Percentiles rank a stretch among this genome's conserved stretches.
Evolutionary conservation across 345 rosid species (phyloP).

Genomic region (Capsella bursapastoris): DNA sequence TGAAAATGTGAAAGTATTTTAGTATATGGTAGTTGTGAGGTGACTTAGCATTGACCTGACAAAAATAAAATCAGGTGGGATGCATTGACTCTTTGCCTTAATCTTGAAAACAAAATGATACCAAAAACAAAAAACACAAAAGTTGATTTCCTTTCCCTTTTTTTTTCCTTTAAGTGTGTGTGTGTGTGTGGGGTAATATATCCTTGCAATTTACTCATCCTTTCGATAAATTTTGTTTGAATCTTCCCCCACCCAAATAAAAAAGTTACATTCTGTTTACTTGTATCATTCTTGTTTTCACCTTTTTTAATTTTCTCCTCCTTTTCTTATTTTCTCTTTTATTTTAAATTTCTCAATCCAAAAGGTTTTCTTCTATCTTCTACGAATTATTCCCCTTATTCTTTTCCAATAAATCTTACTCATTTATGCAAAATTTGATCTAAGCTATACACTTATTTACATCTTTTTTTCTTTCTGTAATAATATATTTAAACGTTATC

Average conservation of each 20-base stretch:
- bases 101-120: conserved; percentile 49
- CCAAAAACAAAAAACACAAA: conserved; percentile 33
- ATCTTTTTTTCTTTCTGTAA: neutral
- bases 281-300: conserved; percentile 35
- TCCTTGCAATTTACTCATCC: conserved; percentile 45
- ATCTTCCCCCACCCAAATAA: conserved; percentile 38
- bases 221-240: conserved; percentile 42
- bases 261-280: conserved; percentile 34
- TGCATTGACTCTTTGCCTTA: conserved; percentile 49
- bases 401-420: too few species aligned
- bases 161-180: too few species aligned
- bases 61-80: conserved; percentile 40
- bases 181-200: conserved; percentile 30
- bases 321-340: neutral
- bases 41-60: conserved; percentile 45
- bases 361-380: too few species aligned
- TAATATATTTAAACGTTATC: neutral
- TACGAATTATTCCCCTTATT: too few species aligned
- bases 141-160: conserved; percentile 37
- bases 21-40: conserved; percentile 42
- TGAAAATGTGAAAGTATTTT: conserved; percentile 28
- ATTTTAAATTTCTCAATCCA: conserved; percentile 4
- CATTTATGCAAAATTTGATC: too few species aligned
- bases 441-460: too few species aligned
- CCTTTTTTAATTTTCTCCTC: conserved; percentile 40